Evolutionary conservation across 2,329 filamentous ascomycete genomes (phyloP).

Genomic region (Aspergillus unguis): DNA sequence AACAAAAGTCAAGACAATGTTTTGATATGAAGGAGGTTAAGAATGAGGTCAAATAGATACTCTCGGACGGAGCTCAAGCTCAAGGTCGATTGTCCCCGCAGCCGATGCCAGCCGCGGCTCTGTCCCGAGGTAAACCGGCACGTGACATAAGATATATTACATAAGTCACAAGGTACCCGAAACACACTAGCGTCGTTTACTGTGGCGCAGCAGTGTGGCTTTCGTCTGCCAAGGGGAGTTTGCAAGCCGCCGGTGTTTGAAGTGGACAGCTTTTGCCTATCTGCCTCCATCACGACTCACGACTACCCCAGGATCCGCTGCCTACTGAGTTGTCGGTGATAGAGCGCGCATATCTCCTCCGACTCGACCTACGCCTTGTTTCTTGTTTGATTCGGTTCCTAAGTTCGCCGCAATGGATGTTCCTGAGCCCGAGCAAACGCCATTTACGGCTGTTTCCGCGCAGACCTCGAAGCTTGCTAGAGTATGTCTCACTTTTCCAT

Average conservation of each 20-base stretch:
- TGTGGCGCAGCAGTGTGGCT: conserved; percentile 15
- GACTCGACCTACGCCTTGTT: conserved; percentile 8
- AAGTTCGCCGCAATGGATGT: conserved; percentile 64
- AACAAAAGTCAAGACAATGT: background rate
- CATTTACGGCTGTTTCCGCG: conserved; percentile 83
- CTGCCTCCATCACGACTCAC: conserved; percentile 4
- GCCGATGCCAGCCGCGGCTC: conserved; percentile 11
- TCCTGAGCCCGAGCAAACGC: conserved; percentile 81
- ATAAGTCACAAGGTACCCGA: background rate
- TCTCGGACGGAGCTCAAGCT: background rate
- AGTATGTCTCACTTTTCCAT: conserved; percentile 29
- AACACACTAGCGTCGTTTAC: too few species aligned
- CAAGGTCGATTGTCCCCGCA: background rate
- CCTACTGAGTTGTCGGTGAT: background rate
- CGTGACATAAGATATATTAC: background rate
- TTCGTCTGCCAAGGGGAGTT: conserved; percentile 19
- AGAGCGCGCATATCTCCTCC: conserved; percentile 9
- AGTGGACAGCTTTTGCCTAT: conserved; percentile 36
- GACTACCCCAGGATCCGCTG: background rate
- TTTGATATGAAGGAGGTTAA: background rate
- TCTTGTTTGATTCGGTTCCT: background rate
- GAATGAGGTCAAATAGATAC: background rate
- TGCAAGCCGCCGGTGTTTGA: conserved; percentile 8
- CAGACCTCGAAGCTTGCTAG: conserved; percentile 61
- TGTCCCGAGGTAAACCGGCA: conserved; percentile 4